phyloP scores from a whole-genome alignment of 192 early-diverging fungal genomes.

The Linnemannia elongata region DNA sequence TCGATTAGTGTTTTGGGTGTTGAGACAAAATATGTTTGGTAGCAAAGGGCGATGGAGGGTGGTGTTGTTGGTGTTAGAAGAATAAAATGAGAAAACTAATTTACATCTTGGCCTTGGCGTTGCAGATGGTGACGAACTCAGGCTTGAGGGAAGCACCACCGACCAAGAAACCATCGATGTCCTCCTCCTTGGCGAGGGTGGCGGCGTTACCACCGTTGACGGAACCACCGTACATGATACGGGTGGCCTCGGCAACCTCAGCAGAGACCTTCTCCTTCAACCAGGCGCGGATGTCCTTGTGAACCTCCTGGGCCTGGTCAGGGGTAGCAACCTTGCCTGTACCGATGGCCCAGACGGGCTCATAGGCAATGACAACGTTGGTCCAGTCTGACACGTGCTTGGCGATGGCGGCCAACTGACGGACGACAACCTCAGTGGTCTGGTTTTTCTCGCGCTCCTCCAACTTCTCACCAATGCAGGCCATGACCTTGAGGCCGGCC shows the following conservation, averaged over 20 bases:
- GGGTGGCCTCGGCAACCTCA: slow-evolving; percentile 88
- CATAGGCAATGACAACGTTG: slow-evolving; percentile 97
- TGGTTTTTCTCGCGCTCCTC: slow-evolving; percentile 92
- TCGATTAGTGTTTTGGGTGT: neutral
- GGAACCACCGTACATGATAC: slow-evolving; percentile 98
- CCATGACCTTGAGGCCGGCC: slow-evolving; percentile 92
- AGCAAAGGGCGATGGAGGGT: neutral
- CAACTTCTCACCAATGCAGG: slow-evolving; percentile 96
- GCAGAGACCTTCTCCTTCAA: slow-evolving; percentile 86
- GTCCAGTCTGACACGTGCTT: slow-evolving; percentile 88
- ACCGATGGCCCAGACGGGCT: slow-evolving; percentile 99
- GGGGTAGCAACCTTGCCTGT: slow-evolving; percentile 98
- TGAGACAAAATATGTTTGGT: neutral
- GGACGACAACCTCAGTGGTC: slow-evolving; percentile 89
- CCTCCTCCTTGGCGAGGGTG: slow-evolving; percentile 83
- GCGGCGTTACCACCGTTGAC: slow-evolving; percentile 91
- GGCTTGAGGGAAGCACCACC: slow-evolving; percentile 98
- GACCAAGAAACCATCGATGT: slow-evolving; percentile 99
- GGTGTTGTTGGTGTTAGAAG: neutral
- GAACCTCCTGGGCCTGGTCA: slow-evolving; percentile 97
- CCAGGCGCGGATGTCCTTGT: slow-evolving; percentile 90
- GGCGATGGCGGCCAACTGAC: slow-evolving; percentile 91
- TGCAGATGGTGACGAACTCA: slow-evolving; percentile 82
- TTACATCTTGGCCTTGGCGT: slow-evolving; percentile 58
- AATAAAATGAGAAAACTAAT: neutral